Evolutionary conservation across 108 stramenopile species (phyloP).

Genomic region (Asterionellopsis glacialis): DNA sequence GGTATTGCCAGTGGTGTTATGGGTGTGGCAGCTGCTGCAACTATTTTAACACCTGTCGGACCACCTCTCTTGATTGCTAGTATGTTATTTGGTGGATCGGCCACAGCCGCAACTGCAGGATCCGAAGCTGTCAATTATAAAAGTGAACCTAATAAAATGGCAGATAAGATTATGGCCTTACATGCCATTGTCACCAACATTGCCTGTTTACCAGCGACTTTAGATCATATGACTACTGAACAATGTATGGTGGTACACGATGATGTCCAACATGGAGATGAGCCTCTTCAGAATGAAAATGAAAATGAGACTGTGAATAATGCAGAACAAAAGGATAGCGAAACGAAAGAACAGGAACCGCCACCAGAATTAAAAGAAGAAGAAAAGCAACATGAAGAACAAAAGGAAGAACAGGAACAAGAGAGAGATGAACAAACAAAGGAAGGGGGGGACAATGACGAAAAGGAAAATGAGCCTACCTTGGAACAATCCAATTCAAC

Average conservation of each 20-base stretch:
- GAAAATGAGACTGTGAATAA: slow-evolving; percentile 9
- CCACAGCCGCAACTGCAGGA: slow-evolving; percentile 51
- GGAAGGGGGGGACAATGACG: no score
- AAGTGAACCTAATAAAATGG: slow-evolving; percentile 59
- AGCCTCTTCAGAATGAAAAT: slow-evolving; percentile 22
- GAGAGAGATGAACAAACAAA: no score
- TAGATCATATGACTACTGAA: no score
- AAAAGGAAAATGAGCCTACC: no score
- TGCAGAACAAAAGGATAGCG: neutral
- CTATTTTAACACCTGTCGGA: slow-evolving; percentile 64
- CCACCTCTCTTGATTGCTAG: slow-evolving; percentile 66
- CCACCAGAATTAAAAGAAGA: neutral
- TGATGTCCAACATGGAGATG: no score
- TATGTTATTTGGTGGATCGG: slow-evolving; percentile 58
- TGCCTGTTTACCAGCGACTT: slow-evolving; percentile 17
- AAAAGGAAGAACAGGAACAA: no score
- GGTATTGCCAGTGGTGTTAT: slow-evolving; percentile 56
- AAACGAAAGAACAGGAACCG: neutral
- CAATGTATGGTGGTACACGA: neutral
- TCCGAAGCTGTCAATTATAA: slow-evolving; percentile 47
- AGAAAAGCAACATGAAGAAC: no score
- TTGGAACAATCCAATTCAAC: no score
- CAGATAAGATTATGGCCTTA: slow-evolving; percentile 54
- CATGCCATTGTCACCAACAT: slow-evolving; percentile 41
- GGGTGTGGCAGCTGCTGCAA: slow-evolving; percentile 55